Conservation (phyloP, 805 yeast genomes). For the Sugiyamaella chiloensis region DNA sequence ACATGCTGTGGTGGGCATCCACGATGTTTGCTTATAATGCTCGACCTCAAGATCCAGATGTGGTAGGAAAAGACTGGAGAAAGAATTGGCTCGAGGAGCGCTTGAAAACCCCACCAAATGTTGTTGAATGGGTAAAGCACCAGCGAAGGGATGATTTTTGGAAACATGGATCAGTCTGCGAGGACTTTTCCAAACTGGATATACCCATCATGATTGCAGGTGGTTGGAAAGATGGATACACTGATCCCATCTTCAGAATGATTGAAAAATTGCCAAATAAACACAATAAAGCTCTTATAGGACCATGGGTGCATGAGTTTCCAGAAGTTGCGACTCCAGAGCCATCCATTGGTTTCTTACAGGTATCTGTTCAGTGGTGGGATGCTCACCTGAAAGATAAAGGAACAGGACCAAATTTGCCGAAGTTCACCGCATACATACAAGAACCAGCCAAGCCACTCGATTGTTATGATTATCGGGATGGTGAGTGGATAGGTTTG, state of each 20-base stretch:
- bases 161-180: conserved; percentile 48
- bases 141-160: conserved; percentile 46
- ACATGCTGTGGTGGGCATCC: conserved; percentile 52
- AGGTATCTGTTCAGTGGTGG: conserved; percentile 43
- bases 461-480: conserved; percentile 39
- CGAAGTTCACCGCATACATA: conserved; percentile 40
- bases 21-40: conserved; percentile 45
- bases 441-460: conserved; percentile 42
- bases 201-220: conserved; percentile 46
- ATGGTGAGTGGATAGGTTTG: conserved; percentile 42
- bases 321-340: conserved; percentile 48
- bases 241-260: conserved; percentile 45
- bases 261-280: conserved; percentile 40
- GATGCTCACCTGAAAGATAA: conserved; percentile 36
- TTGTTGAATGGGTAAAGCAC: conserved; percentile 42
- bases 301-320: conserved; percentile 51
- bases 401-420: conserved; percentile 28
- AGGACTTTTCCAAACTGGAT: conserved; percentile 39
- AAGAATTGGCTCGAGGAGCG: conserved; percentile 36
- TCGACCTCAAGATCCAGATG: conserved; percentile 45
- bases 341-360: conserved; percentile 45
- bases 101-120: conserved; percentile 36
- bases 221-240: conserved; percentile 46
- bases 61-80: conserved; percentile 41
- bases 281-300: conserved; percentile 34